phyloP scores from a whole-genome alignment of 257 asterid species.

The Eustoma russellianum region DNA sequence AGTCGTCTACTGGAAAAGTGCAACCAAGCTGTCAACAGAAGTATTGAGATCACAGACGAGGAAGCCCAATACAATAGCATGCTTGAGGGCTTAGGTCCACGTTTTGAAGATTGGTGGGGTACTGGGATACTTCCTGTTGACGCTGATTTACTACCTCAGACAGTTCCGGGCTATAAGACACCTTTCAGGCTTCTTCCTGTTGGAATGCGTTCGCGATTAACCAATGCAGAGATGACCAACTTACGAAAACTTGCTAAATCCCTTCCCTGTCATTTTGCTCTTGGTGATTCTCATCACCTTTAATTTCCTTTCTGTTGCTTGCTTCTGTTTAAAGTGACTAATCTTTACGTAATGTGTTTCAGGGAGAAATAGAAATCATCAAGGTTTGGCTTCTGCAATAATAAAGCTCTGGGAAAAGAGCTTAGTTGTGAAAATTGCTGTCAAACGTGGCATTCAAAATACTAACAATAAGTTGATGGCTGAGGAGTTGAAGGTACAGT shows the following conservation, averaged over 20 bases:
- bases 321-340: conserved; percentile 10
- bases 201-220: conserved; percentile 80
- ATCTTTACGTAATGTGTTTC: conserved; percentile 7
- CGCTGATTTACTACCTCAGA: conserved; percentile 90
- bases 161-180: conserved; percentile 77
- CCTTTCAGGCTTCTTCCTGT: conserved; percentile 95
- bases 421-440: conserved; percentile 91
- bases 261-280: conserved; percentile 94
- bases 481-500: conserved; percentile 82
- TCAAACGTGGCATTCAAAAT: conserved; percentile 97
- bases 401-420: conserved; percentile 96
- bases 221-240: conserved; percentile 96
- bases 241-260: conserved; percentile 79
- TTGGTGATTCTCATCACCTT: conserved; percentile 42
- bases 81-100: conserved; percentile 88
- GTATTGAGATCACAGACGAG: conserved; percentile 41
- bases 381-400: conserved; percentile 84
- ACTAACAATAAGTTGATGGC: conserved; percentile 95
- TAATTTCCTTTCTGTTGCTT: background rate
- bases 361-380: conserved; percentile 98
- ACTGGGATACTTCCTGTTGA: conserved; percentile 97
- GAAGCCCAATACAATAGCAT: conserved; percentile 61
- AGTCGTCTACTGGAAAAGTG: conserved; percentile 31
- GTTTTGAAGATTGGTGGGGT: conserved; percentile 99
- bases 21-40: conserved; percentile 23